Evolutionary conservation across 140 eudicot genomes (phyloP).

Genomic region (Anethum foeniculum): DNA sequence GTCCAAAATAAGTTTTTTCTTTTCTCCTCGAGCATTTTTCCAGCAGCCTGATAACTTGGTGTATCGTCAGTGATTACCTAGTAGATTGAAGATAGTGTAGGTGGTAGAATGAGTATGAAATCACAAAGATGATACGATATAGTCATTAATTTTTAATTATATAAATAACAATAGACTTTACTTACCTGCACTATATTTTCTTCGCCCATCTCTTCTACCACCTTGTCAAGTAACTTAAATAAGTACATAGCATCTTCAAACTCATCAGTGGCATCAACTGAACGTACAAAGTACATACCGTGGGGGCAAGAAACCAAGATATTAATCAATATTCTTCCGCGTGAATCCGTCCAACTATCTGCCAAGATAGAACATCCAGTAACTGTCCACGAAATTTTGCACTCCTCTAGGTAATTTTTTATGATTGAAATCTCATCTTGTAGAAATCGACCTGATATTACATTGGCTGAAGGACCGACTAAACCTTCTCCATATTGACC

Average conservation of each 20-base stretch:
- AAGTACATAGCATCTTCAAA: slow-evolving; percentile 52
- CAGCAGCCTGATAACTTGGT: slow-evolving; percentile 72
- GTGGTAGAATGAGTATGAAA: not conserved
- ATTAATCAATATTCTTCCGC: slow-evolving; percentile 58
- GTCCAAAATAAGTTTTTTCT: slow-evolving; percentile 73
- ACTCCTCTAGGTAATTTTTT: slow-evolving; percentile 61
- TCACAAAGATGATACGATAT: not conserved
- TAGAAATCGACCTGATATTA: slow-evolving; percentile 62
- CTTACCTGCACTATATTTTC: slow-evolving; percentile 90
- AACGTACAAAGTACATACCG: slow-evolving; percentile 75
- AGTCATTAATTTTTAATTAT: not conserved
- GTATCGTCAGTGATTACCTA: slow-evolving; percentile 78
- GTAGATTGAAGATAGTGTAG: not conserved
- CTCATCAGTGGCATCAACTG: slow-evolving; percentile 69
- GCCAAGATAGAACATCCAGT: slow-evolving; percentile 96
- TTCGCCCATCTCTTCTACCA: slow-evolving; percentile 90
- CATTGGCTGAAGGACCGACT: slow-evolving; percentile 48
- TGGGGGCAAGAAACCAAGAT: slow-evolving; percentile 91
- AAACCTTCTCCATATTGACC: slow-evolving; percentile 72
- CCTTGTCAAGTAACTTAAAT: slow-evolving; percentile 63
- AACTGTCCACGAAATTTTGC: slow-evolving; percentile 79
- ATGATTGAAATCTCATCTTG: slow-evolving; percentile 63
- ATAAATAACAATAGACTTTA: not conserved
- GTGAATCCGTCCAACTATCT: slow-evolving; percentile 81
- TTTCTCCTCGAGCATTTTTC: slow-evolving; percentile 93